Base-by-base conservation (phyloP, 768 basidiomycete species). In the Auricularia cornea region DNA sequence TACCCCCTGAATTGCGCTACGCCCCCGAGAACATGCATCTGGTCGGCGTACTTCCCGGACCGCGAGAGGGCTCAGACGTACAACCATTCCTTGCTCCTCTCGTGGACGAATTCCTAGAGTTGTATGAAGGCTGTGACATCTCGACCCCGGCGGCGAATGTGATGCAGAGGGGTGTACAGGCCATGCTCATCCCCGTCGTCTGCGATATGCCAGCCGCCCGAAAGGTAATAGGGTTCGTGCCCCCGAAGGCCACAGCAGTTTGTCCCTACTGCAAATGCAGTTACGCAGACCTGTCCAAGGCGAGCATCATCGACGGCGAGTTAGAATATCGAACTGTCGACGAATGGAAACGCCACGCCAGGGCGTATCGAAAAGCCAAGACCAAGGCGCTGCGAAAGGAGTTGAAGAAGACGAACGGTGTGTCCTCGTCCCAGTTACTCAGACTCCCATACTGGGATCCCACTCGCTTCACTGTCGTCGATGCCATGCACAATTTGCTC, bases 401-500 rank as follows among this genome's bases (percentile, higher is more conserved):
- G 32, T 61, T 72, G 60, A 68, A 64, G 60, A 65, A 71, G 10
- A 44, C 56, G 30, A 66, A 63, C 33, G 73, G 75, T 1, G 57
- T 76, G 1, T 60, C 72, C 0, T 79, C 70, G 68, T 71, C 72
- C 0, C 67, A 70, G 14, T 61, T 78, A 0, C 66, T 74, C 20
- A 54, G 65, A 3, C 69, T 80, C 5, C 72, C 74, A 0, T 78
- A 79, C 66, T 78, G 73, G 70, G 66, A 77, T 41, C 71, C 71
- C 6, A 70, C 69, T 31, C 3, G n/a, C 4, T 63, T 60, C 14
- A 28, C 68, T 2, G 66, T 71, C 3, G 64, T 77, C n/a, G 76
- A 80, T 48, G 62, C 70, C 1, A 79, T 80, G 77, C 78, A 79
- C 41, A 70, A 71, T n/a, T 64, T 78, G 2, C 70, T 72, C 60